A percentile compares a stretch with the other conserved stretches of the same genome.
Conservation (phyloP, 352 stramenopile species). For the Pythium rishiriense region DNA sequence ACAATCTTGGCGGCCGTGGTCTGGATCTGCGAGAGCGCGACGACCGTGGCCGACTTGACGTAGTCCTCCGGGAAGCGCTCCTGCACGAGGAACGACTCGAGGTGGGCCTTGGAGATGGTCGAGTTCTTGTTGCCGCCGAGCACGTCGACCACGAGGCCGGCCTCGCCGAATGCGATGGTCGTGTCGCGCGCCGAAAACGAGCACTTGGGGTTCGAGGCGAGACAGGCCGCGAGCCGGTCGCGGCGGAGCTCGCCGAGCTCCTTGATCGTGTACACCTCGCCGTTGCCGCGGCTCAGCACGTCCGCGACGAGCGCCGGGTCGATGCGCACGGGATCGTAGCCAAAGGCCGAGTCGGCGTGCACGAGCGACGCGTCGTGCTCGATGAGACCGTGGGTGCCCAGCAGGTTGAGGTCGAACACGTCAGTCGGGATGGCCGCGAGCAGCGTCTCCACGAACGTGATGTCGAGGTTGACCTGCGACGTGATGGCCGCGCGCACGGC, state of each 20-base stretch:
- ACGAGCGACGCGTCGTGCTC: conserved; percentile 56
- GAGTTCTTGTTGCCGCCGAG: conserved; percentile 11
- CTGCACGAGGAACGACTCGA: conserved; percentile 27
- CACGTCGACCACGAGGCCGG: neutral
- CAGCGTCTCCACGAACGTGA: no score
- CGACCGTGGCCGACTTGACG: conserved; percentile 14
- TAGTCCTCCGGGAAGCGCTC: conserved; percentile 29
- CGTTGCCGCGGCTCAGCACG: neutral
- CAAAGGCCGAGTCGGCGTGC: conserved; percentile 42
- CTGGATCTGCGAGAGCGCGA: neutral
- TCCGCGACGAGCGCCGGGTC: conserved; percentile 35
- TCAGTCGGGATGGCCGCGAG: no score
- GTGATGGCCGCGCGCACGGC: conserved; percentile 21
- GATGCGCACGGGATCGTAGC: conserved; percentile 27
- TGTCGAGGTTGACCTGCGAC: no score
- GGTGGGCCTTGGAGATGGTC: conserved; percentile 3
- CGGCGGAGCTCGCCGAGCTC: neutral
- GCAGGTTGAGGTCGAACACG: conserved; percentile 24
- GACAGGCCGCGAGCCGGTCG: neutral
- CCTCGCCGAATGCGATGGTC: conserved; percentile 8
- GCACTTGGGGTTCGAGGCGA: no score
- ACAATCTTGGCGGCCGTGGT: conserved; percentile 1
- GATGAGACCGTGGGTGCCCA: conserved; percentile 34
- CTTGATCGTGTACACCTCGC: conserved; percentile 2
- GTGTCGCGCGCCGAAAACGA: no score